Conservation (phyloP, 768 basidiomycete species). For the Mycena indigotica region DNA sequence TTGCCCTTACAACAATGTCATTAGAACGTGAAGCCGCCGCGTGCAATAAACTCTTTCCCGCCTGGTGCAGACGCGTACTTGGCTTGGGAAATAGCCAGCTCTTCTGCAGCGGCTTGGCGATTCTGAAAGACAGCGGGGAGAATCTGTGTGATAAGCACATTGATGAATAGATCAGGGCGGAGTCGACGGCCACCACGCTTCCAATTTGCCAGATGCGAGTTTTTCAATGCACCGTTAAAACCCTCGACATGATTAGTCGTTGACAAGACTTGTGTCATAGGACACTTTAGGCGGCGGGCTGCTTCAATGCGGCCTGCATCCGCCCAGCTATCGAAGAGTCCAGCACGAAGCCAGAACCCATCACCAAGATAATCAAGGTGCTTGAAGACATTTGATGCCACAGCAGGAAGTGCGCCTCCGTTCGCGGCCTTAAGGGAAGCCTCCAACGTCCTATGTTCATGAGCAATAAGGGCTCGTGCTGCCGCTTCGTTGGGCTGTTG, state of each 20-base stretch:
- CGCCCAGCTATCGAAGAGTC: constrained; percentile 39
- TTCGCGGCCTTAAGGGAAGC: not conserved
- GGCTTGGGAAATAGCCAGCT: too few species aligned
- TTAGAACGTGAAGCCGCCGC: too few species aligned
- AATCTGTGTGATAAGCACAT: constrained; percentile 17
- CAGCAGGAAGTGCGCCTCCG: not conserved
- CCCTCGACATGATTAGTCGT: constrained; percentile 46
- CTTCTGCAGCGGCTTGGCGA: too few species aligned
- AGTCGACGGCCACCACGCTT: constrained; percentile 32
- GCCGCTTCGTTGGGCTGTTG: not conserved
- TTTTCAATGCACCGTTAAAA: constrained; percentile 39
- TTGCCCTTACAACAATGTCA: too few species aligned
- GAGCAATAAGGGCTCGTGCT: not conserved
- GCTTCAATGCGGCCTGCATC: constrained; percentile 28
- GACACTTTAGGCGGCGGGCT: constrained; percentile 21
- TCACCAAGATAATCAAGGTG: constrained; percentile 26
- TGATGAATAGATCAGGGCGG: constrained; percentile 26
- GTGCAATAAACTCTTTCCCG: too few species aligned
- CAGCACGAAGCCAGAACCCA: constrained; percentile 27
- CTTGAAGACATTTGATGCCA: constrained; percentile 11
- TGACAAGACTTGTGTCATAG: constrained; percentile 32
- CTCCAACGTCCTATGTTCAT: not conserved
- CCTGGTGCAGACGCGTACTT: too few species aligned
- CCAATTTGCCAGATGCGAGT: constrained; percentile 29
- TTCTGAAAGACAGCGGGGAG: constrained; percentile 22